A percentile compares a stretch with the other conserved stretches of the same genome.
Conservation (phyloP, 495 filamentous ascomycete genomes). For the Lepidopterella palustris region DNA sequence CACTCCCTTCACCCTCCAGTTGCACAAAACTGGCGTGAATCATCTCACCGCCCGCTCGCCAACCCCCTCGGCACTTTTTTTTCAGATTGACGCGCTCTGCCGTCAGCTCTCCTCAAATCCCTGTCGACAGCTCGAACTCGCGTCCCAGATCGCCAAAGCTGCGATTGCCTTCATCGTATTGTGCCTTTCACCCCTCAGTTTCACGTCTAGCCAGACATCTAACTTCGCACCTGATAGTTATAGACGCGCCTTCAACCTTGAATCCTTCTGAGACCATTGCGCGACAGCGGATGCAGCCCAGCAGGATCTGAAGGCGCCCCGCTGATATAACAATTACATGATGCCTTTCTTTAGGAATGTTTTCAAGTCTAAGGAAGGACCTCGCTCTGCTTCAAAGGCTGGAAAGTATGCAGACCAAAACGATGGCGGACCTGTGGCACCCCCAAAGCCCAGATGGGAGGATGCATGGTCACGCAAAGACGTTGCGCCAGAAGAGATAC, state of each 20-base stretch:
- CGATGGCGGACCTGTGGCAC: conserved; percentile 41
- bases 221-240: neutral
- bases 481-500: conserved; percentile 84
- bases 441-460: conserved; percentile 71
- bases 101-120: neutral
- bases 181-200: neutral
- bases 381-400: conserved; percentile 43
- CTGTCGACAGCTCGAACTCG: neutral
- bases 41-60: neutral
- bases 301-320: conserved; percentile 5
- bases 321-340: neutral
- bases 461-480: conserved; percentile 84
- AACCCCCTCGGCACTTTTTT: neutral
- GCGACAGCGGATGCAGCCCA: conserved; percentile 12
- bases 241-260: neutral
- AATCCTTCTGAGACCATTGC: neutral
- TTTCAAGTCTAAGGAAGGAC: conserved; percentile 36
- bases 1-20: neutral
- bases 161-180: neutral
- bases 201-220: neutral
- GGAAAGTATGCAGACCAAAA: conserved; percentile 50
- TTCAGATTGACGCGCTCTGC: neutral
- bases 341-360: conserved; percentile 40
- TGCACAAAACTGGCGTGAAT: neutral
- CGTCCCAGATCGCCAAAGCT: neutral